phyloP scores from a whole-genome alignment of 306 rosid species.

The Prunus fruticosa region DNA sequence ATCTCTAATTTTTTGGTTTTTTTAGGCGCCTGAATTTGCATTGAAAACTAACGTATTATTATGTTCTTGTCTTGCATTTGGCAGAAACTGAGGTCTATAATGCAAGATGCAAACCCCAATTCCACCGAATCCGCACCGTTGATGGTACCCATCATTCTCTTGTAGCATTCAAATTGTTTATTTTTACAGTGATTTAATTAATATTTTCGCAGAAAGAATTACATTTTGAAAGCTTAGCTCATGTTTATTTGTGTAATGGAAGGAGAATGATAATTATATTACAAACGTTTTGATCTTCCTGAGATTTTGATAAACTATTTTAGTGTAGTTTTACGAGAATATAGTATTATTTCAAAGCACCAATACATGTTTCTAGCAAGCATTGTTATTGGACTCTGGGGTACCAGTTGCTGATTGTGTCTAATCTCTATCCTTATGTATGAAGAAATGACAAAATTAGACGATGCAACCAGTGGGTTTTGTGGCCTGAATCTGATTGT shows the following conservation, averaged over 20 bases:
- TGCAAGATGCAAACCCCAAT: conserved; percentile 16
- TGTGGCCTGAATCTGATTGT: neutral
- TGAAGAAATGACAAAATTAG: neutral
- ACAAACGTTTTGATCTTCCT: neutral
- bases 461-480: neutral
- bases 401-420: neutral
- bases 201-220: neutral
- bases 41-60: neutral
- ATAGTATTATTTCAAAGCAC: neutral
- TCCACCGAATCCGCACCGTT: conserved; percentile 41
- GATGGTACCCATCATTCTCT: conserved; percentile 34
- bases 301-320: neutral
- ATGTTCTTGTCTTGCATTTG: neutral
- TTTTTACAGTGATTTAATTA: neutral
- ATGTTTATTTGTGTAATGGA: neutral
- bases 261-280: neutral
- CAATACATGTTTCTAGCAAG: neutral
- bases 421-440: neutral
- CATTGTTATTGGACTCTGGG: neutral
- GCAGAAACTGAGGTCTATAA: conserved; percentile 25
- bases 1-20: neutral
- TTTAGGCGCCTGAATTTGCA: neutral
- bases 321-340: neutral
- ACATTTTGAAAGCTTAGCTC: neutral
- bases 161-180: neutral